These are phyloP conservation scores for Suillus discolor DNA, from an alignment of 768 basidiomycete species.

Conservation along the genomic window DNA sequence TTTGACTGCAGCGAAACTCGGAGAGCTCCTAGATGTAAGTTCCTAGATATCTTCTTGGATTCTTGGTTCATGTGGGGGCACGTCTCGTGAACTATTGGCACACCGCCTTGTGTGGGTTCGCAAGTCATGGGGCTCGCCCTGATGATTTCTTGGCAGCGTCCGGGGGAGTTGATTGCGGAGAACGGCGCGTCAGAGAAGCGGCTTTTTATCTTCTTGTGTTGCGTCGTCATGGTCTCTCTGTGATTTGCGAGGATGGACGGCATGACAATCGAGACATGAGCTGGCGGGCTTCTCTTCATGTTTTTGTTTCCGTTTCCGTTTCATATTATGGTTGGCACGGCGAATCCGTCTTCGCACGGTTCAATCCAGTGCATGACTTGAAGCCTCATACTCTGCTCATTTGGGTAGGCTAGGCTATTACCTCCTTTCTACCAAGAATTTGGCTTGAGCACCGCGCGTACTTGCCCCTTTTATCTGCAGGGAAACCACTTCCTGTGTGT, in stretches of 20 bases:
- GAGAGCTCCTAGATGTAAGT: conserved; percentile 36
- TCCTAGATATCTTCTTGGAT: neutral
- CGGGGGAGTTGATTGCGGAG: conserved; percentile 1
- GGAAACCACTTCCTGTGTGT: conserved; percentile 8
- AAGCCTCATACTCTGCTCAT: neutral
- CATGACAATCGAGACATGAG: conserved; percentile 4
- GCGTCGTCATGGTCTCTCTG: neutral
- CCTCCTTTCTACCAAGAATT: neutral
- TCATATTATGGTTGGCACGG: neutral
- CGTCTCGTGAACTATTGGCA: neutral
- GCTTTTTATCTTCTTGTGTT: conserved; percentile 1
- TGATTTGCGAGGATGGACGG: neutral
- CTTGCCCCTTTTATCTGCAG: neutral
- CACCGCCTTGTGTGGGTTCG: neutral
- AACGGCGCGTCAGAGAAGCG: neutral
- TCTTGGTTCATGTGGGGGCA: neutral
- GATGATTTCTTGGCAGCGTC: neutral
- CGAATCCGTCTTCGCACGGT: conserved; percentile 2
- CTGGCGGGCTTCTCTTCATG: neutral
- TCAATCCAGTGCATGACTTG: neutral
- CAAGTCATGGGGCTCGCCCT: neutral
- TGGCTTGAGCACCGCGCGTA: neutral
- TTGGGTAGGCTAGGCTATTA: conserved; percentile 1
- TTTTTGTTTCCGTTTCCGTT: neutral
- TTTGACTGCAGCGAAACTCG: conserved; percentile 33